Percentiles rank a stretch among this genome's conserved stretches.
Conservation (phyloP, 2,329 filamentous ascomycete species). For the Phyllosticta ampelicida region DNA sequence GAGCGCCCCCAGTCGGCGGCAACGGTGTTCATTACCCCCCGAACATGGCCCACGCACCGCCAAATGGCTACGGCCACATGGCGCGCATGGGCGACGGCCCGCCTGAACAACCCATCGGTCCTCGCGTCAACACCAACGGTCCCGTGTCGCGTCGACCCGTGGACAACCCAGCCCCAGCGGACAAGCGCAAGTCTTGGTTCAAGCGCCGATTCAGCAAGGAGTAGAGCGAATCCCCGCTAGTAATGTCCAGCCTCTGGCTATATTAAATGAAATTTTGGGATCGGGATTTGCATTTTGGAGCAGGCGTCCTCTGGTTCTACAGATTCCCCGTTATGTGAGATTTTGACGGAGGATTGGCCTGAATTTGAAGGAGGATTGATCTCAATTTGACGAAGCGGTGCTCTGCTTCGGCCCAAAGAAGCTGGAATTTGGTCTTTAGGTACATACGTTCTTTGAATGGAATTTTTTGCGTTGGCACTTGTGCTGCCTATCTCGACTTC, state of each 20-base stretch:
- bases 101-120: slow-evolving; percentile 3
- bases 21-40: slow-evolving; percentile 1
- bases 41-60: slow-evolving; percentile 3
- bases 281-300: neutral
- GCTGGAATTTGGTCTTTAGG: neutral
- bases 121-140: neutral
- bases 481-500: slow-evolving; percentile 22
- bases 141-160: neutral
- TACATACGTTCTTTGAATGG: neutral
- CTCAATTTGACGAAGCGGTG: neutral
- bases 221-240: slow-evolving; percentile 15
- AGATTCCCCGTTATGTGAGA: neutral
- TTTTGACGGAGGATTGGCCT: neutral
- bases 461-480: neutral
- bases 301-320: neutral
- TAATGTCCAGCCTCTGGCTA: neutral
- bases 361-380: neutral
- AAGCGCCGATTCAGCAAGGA: slow-evolving; percentile 67
- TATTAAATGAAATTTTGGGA: slow-evolving; percentile 2
- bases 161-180: slow-evolving; percentile 22
- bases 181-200: slow-evolving; percentile 89
- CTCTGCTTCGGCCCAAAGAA: neutral
- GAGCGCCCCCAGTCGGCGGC: slow-evolving; percentile 2
- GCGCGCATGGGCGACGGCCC: slow-evolving; percentile 13
- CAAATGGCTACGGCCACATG: slow-evolving; percentile 10